These are phyloP conservation scores for Tolypocladium inflatum DNA, from an alignment of 2,329 filamentous ascomycete genomes.

Conservation along the genomic window DNA sequence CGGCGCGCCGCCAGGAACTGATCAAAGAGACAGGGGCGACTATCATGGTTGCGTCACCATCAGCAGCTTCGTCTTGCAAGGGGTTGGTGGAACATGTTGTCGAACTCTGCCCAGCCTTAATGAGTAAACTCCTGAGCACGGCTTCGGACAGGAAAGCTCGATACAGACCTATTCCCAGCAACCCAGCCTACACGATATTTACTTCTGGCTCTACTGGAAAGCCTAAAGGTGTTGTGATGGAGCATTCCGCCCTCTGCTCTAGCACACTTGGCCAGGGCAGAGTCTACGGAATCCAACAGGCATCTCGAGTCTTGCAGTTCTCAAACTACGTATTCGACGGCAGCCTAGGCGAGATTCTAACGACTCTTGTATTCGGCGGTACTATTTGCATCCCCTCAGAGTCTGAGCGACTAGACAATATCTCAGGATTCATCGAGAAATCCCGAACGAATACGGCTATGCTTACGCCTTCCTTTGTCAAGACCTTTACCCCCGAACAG, in stretches of 20 bases:
- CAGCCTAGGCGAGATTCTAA: conserved; percentile 21
- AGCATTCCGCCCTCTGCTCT: conserved; percentile 44
- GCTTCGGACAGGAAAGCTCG: background rate
- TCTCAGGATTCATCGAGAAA: conserved; percentile 1
- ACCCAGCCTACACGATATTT: conserved; percentile 14
- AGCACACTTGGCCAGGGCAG: conserved; percentile 37
- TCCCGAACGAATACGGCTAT: conserved; percentile 4
- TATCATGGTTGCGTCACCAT: background rate
- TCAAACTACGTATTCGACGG: conserved; percentile 41
- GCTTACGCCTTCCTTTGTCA: conserved; percentile 9
- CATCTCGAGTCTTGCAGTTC: conserved; percentile 43
- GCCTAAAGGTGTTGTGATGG: conserved; percentile 16
- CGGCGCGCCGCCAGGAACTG: background rate
- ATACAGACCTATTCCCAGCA: background rate
- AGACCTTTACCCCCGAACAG: conserved; percentile 5
- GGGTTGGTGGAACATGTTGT: background rate
- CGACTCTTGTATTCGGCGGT: conserved; percentile 9
- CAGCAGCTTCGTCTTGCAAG: background rate
- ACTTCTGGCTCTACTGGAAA: conserved; percentile 17
- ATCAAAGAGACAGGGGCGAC: background rate
- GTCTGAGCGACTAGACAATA: background rate
- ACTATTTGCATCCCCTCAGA: conserved; percentile 12
- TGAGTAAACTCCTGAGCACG: background rate
- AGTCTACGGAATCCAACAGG: conserved; percentile 32
- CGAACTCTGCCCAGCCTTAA: background rate